Conservation (phyloP, 2,329 filamentous ascomycete species). For the Alternaria dauci region DNA sequence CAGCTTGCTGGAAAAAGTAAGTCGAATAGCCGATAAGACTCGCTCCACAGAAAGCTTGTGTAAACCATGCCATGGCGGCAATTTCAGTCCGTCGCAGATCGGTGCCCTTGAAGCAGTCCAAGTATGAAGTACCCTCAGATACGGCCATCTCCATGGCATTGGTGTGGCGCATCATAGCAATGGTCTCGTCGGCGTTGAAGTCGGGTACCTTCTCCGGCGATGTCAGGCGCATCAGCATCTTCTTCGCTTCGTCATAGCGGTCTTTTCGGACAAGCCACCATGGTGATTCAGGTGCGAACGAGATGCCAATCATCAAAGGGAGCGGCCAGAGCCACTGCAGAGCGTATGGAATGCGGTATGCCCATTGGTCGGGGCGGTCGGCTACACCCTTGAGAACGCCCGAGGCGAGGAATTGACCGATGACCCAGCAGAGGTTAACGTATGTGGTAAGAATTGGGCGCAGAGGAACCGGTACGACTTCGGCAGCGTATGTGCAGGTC, state of each 20-base stretch:
- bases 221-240: conserved; percentile 70
- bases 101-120: conserved; percentile 85
- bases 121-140: conserved; percentile 71
- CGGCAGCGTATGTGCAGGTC: conserved; percentile 59
- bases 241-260: conserved; percentile 70
- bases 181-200: conserved; percentile 60
- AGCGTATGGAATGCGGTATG: conserved; percentile 71
- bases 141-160: conserved; percentile 80
- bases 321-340: conserved; percentile 81
- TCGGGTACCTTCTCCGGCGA: conserved; percentile 57
- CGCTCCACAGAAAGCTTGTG: conserved; percentile 53
- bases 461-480: conserved; percentile 74
- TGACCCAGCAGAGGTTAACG: conserved; percentile 78
- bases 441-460: conserved; percentile 69
- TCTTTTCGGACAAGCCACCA: conserved; percentile 78
- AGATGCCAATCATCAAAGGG: conserved; percentile 72
- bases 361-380: conserved; percentile 70
- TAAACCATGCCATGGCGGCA: conserved; percentile 61
- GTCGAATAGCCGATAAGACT: conserved; percentile 51
- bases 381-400: conserved; percentile 74
- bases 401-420: conserved; percentile 76
- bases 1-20: conserved; percentile 60
- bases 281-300: conserved; percentile 73
- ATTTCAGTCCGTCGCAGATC: conserved; percentile 82
- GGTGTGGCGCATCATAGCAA: conserved; percentile 92